Evolutionary conservation across 2,329 filamentous ascomycete genomes (phyloP).

Genomic region (Akanthomyces uredinophilus): DNA sequence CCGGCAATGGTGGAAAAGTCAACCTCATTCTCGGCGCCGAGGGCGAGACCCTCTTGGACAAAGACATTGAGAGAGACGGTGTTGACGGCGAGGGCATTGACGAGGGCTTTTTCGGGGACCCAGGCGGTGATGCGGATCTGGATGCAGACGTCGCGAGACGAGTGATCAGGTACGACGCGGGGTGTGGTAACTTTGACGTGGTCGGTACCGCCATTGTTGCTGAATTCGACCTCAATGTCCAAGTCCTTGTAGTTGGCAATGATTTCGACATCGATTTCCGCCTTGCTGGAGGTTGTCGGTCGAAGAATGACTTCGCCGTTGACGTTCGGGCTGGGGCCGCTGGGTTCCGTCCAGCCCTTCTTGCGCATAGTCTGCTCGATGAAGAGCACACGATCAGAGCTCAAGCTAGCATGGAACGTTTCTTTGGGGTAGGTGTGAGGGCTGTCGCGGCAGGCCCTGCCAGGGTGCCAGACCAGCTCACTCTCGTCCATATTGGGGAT

Average conservation of each 20-base stretch:
- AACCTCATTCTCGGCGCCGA: conserved; percentile 27
- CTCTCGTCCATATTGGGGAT: conserved; percentile 19
- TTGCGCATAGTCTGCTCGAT: conserved; percentile 35
- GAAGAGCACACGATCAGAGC: conserved; percentile 29
- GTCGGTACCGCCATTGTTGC: conserved; percentile 29
- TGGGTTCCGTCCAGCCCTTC: conserved; percentile 17
- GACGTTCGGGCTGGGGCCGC: conserved; percentile 30
- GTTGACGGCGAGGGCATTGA: conserved; percentile 34
- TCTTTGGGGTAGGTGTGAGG: conserved; percentile 19
- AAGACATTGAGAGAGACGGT: conserved; percentile 36
- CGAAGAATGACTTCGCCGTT: conserved; percentile 43
- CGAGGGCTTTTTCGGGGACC: conserved; percentile 35
- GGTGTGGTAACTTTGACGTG: conserved; percentile 37
- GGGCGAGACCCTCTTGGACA: conserved; percentile 35
- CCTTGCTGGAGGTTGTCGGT: conserved; percentile 26
- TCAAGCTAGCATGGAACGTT: conserved; percentile 29
- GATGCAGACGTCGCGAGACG: conserved; percentile 37
- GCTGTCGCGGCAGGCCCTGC: conserved; percentile 23
- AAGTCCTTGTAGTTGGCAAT: conserved; percentile 41
- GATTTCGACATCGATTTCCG: conserved; percentile 39
- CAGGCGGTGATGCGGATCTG: conserved; percentile 43
- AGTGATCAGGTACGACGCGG: conserved; percentile 22
- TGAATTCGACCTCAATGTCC: conserved; percentile 27
- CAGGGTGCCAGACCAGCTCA: conserved; percentile 25
- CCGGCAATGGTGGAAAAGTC: conserved; percentile 35